Conservation (phyloP, 495 filamentous ascomycete species). For the Bryoglossum gracile region DNA sequence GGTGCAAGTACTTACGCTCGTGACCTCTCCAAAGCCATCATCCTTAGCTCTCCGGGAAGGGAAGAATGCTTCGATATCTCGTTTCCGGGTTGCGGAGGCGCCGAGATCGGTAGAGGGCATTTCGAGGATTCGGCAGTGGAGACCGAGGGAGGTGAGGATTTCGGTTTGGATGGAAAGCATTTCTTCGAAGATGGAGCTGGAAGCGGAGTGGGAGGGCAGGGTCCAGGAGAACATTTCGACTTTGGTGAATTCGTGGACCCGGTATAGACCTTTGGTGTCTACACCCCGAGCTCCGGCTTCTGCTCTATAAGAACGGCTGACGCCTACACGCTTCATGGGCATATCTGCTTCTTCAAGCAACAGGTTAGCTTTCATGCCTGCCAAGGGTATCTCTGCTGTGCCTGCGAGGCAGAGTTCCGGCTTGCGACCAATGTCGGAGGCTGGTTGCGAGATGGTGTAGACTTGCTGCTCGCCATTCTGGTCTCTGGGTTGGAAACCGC, state of each 20-base stretch:
- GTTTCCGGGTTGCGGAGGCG: slow-evolving; percentile 75
- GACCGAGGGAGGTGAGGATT: slow-evolving; percentile 63
- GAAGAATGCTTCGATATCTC: slow-evolving; percentile 91
- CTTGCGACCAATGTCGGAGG: slow-evolving; percentile 50
- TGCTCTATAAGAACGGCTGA: slow-evolving; percentile 84
- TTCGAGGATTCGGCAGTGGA: slow-evolving; percentile 85
- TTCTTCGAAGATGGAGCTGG: slow-evolving; percentile 63
- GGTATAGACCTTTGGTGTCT: slow-evolving; percentile 90
- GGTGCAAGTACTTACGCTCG: slow-evolving; percentile 81
- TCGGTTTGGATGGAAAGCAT: slow-evolving; percentile 81
- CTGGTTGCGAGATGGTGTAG: slow-evolving; percentile 62
- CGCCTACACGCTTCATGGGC: slow-evolving; percentile 72
- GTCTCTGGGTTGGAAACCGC: slow-evolving; percentile 91
- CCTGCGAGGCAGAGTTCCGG: slow-evolving; percentile 69
- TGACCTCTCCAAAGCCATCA: slow-evolving; percentile 90
- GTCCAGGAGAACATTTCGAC: slow-evolving; percentile 96
- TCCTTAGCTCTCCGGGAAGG: slow-evolving; percentile 67
- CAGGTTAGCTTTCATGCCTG: slow-evolving; percentile 76
- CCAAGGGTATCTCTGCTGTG: slow-evolving; percentile 91
- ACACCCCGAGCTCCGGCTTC: slow-evolving; percentile 85
- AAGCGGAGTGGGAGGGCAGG: slow-evolving; percentile 34
- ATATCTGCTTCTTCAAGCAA: slow-evolving; percentile 54
- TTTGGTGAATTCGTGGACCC: slow-evolving; percentile 99
- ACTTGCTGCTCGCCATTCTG: slow-evolving; percentile 85
- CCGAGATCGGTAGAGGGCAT: slow-evolving; percentile 88